phyloP scores from a whole-genome alignment of 2,329 filamentous ascomycete species.

The Penicillium sp. region DNA sequence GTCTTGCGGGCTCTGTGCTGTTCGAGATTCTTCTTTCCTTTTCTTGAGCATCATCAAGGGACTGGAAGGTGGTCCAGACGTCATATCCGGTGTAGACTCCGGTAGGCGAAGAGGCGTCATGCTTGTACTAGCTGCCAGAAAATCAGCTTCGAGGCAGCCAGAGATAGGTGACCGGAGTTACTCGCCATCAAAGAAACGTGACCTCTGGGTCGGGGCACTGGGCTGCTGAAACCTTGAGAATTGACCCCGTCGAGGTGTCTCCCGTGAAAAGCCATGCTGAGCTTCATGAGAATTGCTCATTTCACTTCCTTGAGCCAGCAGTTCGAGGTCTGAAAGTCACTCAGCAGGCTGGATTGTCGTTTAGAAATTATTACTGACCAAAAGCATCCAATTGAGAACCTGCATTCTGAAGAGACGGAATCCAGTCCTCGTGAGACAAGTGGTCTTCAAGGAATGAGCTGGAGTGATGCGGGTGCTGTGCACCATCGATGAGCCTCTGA shows the following conservation, averaged over 20 bases:
- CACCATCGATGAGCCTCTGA: conserved; percentile 24
- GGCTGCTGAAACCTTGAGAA: neutral
- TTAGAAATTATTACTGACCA: conserved; percentile 36
- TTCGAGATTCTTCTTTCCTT: neutral
- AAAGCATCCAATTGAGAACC: conserved; percentile 48
- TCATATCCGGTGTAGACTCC: conserved; percentile 23
- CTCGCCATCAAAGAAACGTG: conserved; percentile 33
- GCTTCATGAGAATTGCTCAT: neutral
- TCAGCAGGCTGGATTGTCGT: neutral
- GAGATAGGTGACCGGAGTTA: neutral
- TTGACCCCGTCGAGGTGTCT: neutral
- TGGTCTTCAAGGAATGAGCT: conserved; percentile 1
- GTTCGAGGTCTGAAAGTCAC: conserved; percentile 32
- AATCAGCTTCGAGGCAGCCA: neutral
- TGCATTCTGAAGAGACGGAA: conserved; percentile 13
- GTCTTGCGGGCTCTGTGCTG: conserved; percentile 3
- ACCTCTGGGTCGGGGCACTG: conserved; percentile 16
- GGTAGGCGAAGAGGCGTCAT: conserved; percentile 21
- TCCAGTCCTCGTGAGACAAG: neutral
- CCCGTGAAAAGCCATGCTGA: neutral
- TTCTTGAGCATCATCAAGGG: conserved; percentile 29
- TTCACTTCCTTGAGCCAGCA: conserved; percentile 34
- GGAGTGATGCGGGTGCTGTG: conserved; percentile 13
- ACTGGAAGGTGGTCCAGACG: conserved; percentile 28
- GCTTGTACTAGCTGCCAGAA: conserved; percentile 16